Evolutionary conservation across 805 yeast species (phyloP).

Genomic region (Zygoascus flipseniorum): DNA sequence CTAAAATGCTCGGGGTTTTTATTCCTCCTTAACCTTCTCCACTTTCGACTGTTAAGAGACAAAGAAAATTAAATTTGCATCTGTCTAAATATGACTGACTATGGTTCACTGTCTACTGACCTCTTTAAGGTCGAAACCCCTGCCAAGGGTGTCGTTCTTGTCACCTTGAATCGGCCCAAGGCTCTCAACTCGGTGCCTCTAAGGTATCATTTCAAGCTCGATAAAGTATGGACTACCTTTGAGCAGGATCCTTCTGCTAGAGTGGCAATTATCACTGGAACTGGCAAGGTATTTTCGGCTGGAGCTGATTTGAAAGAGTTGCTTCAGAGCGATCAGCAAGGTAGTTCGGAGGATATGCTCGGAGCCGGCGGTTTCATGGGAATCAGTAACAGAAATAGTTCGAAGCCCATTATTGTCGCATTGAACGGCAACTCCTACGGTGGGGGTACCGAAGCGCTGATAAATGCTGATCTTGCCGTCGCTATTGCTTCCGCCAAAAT

Average conservation of each 20-base stretch:
- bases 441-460: conserved; percentile 23
- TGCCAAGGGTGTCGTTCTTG: conserved; percentile 11
- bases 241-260: conserved; percentile 15
- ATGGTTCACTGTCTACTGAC: neutral
- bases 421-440: conserved; percentile 22
- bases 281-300: conserved; percentile 22
- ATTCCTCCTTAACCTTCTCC: no score
- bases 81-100: neutral
- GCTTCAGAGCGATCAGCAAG: conserved; percentile 6
- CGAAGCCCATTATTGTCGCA: conserved; percentile 23
- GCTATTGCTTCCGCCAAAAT: conserved; percentile 17
- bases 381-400: conserved; percentile 17
- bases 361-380: conserved; percentile 19
- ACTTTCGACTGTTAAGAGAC: no score
- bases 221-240: conserved; percentile 14
- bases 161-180: conserved; percentile 16
- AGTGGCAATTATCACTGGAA: conserved; percentile 22
- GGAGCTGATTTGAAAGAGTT: conserved; percentile 24
- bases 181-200: conserved; percentile 15
- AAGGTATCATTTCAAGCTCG: conserved; percentile 11
- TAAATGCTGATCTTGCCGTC: conserved; percentile 23
- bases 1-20: no score
- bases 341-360: neutral
- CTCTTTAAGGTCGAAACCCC: conserved; percentile 12
- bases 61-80: no score